Percentiles rank a stretch among this genome's conserved stretches.
Evolutionary conservation across 768 basidiomycete species (phyloP).

Genomic region (Termitomyces titanicus): DNA sequence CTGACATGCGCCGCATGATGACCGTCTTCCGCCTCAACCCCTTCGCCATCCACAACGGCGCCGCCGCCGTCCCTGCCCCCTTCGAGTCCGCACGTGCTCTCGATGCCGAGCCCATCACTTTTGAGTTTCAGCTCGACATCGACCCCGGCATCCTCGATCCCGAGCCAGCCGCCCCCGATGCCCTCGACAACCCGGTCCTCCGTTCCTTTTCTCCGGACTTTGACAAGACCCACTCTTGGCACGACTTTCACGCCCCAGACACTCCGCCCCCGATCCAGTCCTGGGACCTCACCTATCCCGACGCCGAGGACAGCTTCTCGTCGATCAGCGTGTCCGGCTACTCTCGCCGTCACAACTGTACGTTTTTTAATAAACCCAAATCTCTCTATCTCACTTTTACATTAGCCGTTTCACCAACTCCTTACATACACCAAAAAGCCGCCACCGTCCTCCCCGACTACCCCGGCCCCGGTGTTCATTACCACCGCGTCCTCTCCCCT

Average conservation of each 20-base stretch:
- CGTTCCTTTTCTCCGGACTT: slow-evolving; percentile 38
- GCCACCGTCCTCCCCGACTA: not conserved
- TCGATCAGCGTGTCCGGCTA: slow-evolving; percentile 1
- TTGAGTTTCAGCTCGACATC: slow-evolving; percentile 62
- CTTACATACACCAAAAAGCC: slow-evolving; percentile 13
- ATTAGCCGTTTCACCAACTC: slow-evolving; percentile 11
- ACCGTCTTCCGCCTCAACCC: slow-evolving; percentile 74
- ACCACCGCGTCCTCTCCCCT: not conserved
- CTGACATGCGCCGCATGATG: slow-evolving; percentile 75
- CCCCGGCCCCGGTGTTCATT: slow-evolving; percentile 7
- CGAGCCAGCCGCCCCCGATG: slow-evolving; percentile 4
- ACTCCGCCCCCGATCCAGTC: slow-evolving; percentile 6
- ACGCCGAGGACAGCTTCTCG: slow-evolving; percentile 9
- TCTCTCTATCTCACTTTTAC: slow-evolving; percentile 3
- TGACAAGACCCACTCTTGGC: slow-evolving; percentile 14
- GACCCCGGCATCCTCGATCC: slow-evolving; percentile 17
- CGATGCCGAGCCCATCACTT: slow-evolving; percentile 54
- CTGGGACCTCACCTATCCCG: slow-evolving; percentile 17
- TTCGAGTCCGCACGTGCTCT: slow-evolving; percentile 56
- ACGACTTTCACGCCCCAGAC: slow-evolving; percentile 3
- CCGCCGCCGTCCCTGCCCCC: slow-evolving; percentile 28
- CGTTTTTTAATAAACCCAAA: not conserved
- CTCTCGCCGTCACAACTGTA: slow-evolving; percentile 12
- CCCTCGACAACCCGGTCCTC: slow-evolving; percentile 11
- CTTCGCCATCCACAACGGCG: slow-evolving; percentile 61